Percentiles rank a stretch among this genome's conserved stretches.
Evolutionary conservation across 306 rosid genomes (phyloP).

Genomic region (Dicorynia guianensis): DNA sequence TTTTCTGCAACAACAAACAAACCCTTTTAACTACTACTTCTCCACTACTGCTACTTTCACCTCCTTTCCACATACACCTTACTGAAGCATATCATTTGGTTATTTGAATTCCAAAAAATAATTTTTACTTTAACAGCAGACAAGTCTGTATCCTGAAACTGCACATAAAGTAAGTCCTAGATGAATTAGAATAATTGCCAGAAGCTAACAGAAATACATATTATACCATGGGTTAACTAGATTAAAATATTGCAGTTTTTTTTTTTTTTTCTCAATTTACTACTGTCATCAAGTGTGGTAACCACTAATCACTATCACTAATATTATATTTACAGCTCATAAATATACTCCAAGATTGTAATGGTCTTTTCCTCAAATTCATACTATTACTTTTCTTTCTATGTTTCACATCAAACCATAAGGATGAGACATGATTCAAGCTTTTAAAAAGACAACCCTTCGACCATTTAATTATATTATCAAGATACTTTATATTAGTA

Average conservation of each 20-base stretch:
- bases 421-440: conserved; percentile 17
- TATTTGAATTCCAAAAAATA: conserved; percentile 8
- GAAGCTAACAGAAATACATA: not conserved
- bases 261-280: conserved; percentile 3
- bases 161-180: not conserved
- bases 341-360: not conserved
- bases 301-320: not conserved
- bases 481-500: not conserved
- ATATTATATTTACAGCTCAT: not conserved
- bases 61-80: not conserved
- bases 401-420: not conserved
- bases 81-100: not conserved
- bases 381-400: too few species aligned
- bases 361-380: not conserved
- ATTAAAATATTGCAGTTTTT: not conserved
- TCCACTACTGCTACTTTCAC: conserved; percentile 20
- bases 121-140: conserved; percentile 21
- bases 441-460: conserved; percentile 31
- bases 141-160: not conserved
- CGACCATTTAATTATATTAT: not conserved
- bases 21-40: not conserved
- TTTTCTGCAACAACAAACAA: conserved; percentile 2
- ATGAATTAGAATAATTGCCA: not conserved
- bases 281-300: conserved; percentile 2
- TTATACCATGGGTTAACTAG: conserved; percentile 16